These are phyloP conservation scores for Ajuga chamaepitys DNA, from an alignment of 257 asterid genomes.

Conservation along the genomic window DNA sequence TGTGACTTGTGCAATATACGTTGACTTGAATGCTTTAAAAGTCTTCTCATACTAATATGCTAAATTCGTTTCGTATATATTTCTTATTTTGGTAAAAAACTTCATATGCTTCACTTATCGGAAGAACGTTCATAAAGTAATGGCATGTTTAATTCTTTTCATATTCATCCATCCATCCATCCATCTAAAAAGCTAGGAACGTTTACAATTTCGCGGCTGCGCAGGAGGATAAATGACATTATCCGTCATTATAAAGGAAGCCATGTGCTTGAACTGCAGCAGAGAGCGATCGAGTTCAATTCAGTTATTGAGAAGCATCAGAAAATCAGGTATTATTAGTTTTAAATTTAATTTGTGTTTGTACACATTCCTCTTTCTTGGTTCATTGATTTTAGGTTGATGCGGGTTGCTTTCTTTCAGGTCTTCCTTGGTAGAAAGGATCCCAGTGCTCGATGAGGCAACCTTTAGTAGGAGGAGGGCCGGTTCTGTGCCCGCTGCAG, in stretches of 20 bases:
- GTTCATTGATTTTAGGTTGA: slow-evolving; percentile 12
- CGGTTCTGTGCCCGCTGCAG: slow-evolving; percentile 59
- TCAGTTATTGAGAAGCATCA: slow-evolving; percentile 66
- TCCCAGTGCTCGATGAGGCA: slow-evolving; percentile 91
- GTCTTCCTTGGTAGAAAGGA: slow-evolving; percentile 80
- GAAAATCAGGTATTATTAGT: slow-evolving; percentile 55
- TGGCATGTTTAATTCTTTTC: background rate
- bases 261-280: slow-evolving; percentile 83
- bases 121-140: background rate
- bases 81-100: background rate
- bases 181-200: background rate
- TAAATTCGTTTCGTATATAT: background rate
- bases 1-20: background rate
- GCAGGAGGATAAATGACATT: slow-evolving; percentile 66
- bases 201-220: slow-evolving; percentile 6
- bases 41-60: background rate
- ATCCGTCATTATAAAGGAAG: slow-evolving; percentile 57
- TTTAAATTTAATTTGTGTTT: too few relatives aligned
- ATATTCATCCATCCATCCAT: background rate
- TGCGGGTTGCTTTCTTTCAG: slow-evolving; percentile 34
- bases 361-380: background rate
- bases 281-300: slow-evolving; percentile 83
- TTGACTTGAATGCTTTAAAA: background rate
- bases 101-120: background rate
- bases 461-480: slow-evolving; percentile 66